These are phyloP conservation scores for Encephalitozoon hellem DNA, from an alignment of 371 early-diverging fungal genomes.

Conservation along the genomic window DNA sequence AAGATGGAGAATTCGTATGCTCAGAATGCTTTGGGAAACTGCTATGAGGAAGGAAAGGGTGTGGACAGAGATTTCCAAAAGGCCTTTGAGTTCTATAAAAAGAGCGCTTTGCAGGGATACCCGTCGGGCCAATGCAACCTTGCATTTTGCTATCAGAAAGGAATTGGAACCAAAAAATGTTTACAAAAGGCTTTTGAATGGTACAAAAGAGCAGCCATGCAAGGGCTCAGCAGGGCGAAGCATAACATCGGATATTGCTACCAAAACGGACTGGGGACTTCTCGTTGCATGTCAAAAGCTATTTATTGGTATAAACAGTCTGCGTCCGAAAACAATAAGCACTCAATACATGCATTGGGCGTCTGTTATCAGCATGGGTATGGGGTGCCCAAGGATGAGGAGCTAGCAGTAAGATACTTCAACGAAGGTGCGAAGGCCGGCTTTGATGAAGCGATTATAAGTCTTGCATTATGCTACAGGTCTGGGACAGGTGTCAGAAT, in stretches of 20 bases:
- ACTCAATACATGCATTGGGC: constrained; percentile 41
- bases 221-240: constrained; percentile 71
- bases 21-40: constrained; percentile 72
- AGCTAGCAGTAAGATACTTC: constrained; percentile 24
- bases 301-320: constrained; percentile 28
- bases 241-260: constrained; percentile 69
- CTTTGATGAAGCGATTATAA: constrained; percentile 32
- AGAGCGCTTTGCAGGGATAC: constrained; percentile 64
- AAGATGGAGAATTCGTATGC: constrained; percentile 75
- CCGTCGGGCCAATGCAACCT: constrained; percentile 71
- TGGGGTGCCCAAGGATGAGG: constrained; percentile 23
- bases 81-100: constrained; percentile 61
- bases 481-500: constrained; percentile 19
- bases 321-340: constrained; percentile 23
- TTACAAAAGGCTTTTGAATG: constrained; percentile 66
- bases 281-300: constrained; percentile 58
- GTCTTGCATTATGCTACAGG: constrained; percentile 43
- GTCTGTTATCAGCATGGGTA: constrained; percentile 38
- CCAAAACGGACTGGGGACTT: constrained; percentile 65
- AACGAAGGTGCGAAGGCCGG: not conserved
- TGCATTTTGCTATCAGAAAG: constrained; percentile 72
- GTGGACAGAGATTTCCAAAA: constrained; percentile 56
- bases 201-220: constrained; percentile 68
- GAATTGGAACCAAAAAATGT: constrained; percentile 67
- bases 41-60: constrained; percentile 68